Evolutionary conservation across 1,284 basidiomycete genomes (phyloP).

Genomic region (Marasmius oreades): DNA sequence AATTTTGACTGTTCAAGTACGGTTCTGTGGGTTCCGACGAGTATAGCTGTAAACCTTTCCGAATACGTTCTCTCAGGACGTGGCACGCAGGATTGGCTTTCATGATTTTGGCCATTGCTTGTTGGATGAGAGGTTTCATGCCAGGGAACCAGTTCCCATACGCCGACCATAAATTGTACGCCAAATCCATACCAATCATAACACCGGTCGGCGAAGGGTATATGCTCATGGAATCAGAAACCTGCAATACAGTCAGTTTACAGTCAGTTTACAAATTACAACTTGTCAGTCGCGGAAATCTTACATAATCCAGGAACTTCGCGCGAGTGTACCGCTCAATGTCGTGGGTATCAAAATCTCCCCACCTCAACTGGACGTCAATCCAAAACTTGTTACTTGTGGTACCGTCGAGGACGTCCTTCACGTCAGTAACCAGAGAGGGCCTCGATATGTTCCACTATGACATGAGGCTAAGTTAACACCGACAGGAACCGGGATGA

Average conservation of each 20-base stretch:
- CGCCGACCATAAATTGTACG: slow-evolving; percentile 98
- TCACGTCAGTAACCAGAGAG: slow-evolving; percentile 93
- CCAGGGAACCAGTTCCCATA: slow-evolving; percentile 99
- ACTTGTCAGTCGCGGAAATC: slow-evolving; percentile 21
- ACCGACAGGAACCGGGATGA: background rate
- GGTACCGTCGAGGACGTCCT: slow-evolving; percentile 95
- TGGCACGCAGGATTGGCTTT: slow-evolving; percentile 98
- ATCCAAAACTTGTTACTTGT: slow-evolving; percentile 99
- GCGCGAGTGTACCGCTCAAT: slow-evolving; percentile 97
- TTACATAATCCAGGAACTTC: slow-evolving; percentile 94
- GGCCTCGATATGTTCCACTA: slow-evolving; percentile 98
- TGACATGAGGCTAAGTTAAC: slow-evolving; percentile 12
- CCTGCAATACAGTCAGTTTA: slow-evolving; percentile 45
- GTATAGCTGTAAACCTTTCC: slow-evolving; percentile 97
- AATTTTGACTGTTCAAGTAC: slow-evolving; percentile 97
- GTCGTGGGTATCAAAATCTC: slow-evolving; percentile 98
- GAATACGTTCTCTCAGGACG: slow-evolving; percentile 96
- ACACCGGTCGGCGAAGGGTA: slow-evolving; percentile 98
- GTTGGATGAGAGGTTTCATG: slow-evolving; percentile 95
- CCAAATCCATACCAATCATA: slow-evolving; percentile 97
- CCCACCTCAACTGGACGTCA: slow-evolving; percentile 97
- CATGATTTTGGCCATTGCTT: slow-evolving; percentile 99
- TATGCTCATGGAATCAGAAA: slow-evolving; percentile 95
- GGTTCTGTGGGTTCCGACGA: slow-evolving; percentile 99
- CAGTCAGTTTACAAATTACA: too few relatives aligned